Conservation (phyloP, 495 filamentous ascomycete species). For the Aspergillus mulundensis region DNA sequence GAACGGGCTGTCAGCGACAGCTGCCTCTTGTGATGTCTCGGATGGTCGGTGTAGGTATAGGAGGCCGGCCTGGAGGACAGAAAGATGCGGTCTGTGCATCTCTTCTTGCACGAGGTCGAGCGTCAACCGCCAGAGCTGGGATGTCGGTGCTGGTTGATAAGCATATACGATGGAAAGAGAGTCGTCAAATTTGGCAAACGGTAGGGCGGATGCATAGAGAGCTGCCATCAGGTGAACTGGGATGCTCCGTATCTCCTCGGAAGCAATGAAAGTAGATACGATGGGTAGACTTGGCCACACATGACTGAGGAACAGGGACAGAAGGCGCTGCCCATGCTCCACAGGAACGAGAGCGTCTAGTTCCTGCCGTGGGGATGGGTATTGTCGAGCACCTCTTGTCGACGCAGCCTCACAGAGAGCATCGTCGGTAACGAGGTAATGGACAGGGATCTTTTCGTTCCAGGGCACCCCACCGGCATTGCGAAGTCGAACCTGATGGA, state of each 20-base stretch:
- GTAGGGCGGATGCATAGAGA: conserved; percentile 33
- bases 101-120: conserved; percentile 32
- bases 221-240: conserved; percentile 33
- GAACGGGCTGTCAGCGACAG: conserved; percentile 30
- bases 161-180: conserved; percentile 28
- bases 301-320: conserved; percentile 30
- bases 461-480: conserved; percentile 37
- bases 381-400: background rate
- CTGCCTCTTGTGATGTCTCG: conserved; percentile 16
- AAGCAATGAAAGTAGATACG: conserved; percentile 27
- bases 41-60: conserved; percentile 31
- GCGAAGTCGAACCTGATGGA: conserved; percentile 34
- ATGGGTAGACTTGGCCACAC: conserved; percentile 31
- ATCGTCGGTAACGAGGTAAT: conserved; percentile 33
- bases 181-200: conserved; percentile 32
- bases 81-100: conserved; percentile 32
- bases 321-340: conserved; percentile 27
- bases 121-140: conserved; percentile 30
- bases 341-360: conserved; percentile 25
- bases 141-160: conserved; percentile 26
- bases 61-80: conserved; percentile 32
- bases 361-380: conserved; percentile 18
- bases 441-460: conserved; percentile 30
- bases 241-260: conserved; percentile 17
- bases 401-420: conserved; percentile 15